A percentile compares a stretch with the other conserved stretches of the same genome.
Conservation (phyloP, 352 stramenopile genomes). For the Bremia lactucae region DNA sequence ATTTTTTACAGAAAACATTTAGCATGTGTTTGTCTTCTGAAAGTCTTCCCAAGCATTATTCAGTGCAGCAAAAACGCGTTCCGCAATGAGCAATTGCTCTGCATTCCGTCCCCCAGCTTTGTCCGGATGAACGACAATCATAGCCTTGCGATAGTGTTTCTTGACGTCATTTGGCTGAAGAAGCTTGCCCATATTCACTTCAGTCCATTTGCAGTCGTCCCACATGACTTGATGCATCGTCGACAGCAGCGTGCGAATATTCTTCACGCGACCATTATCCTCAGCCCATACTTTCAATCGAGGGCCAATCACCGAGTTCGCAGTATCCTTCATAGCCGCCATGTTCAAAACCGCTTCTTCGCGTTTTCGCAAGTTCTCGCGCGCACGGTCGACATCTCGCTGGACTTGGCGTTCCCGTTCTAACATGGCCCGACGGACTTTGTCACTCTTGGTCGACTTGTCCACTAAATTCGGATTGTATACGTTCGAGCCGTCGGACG, state of each 20-base stretch:
- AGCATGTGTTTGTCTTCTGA: slow-evolving; percentile 59
- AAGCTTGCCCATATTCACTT: slow-evolving; percentile 88
- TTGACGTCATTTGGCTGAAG: slow-evolving; percentile 86
- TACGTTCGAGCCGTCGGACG: slow-evolving; percentile 72
- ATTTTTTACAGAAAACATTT: no score
- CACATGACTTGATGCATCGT: slow-evolving; percentile 90
- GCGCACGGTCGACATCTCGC: slow-evolving; percentile 56
- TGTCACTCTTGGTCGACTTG: slow-evolving; percentile 69
- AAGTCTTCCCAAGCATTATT: slow-evolving; percentile 88
- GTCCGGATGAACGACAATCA: slow-evolving; percentile 89
- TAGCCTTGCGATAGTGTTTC: slow-evolving; percentile 85
- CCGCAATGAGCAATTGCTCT: slow-evolving; percentile 84
- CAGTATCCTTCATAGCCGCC: slow-evolving; percentile 60
- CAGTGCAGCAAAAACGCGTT: slow-evolving; percentile 84
- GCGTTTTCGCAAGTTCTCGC: slow-evolving; percentile 57
- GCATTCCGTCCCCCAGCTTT: slow-evolving; percentile 77
- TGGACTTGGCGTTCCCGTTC: slow-evolving; percentile 67
- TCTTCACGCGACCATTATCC: slow-evolving; percentile 83
- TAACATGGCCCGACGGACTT: slow-evolving; percentile 76
- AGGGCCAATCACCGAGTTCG: slow-evolving; percentile 40
- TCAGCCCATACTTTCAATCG: slow-evolving; percentile 76
- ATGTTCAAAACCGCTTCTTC: slow-evolving; percentile 48
- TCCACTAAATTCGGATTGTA: slow-evolving; percentile 81
- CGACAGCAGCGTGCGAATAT: slow-evolving; percentile 84
- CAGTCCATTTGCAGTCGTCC: slow-evolving; percentile 79